Conservation (phyloP, 2,329 filamentous ascomycete species). For the Venturia pyrina region DNA sequence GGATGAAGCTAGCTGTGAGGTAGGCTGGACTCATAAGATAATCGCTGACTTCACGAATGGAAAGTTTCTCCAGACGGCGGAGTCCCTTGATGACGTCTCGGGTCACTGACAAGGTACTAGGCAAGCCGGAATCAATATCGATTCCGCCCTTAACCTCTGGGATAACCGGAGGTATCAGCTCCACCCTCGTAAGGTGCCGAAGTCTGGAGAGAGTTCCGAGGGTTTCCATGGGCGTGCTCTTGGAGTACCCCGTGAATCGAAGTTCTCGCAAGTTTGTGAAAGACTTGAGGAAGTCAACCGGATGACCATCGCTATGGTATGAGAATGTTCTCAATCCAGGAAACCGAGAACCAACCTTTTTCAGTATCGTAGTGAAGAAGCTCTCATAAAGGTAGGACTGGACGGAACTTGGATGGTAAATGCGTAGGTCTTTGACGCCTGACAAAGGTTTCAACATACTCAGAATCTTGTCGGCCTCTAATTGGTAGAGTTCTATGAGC, state of each 20-base stretch:
- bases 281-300: constrained; percentile 6
- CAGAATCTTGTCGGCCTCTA: constrained; percentile 5
- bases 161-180: constrained; percentile 1
- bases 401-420: not conserved
- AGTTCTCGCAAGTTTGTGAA: constrained; percentile 4
- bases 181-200: not conserved
- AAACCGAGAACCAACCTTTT: not conserved
- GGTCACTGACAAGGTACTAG: constrained; percentile 2
- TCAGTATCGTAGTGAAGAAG: constrained; percentile 3
- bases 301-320: constrained; percentile 10
- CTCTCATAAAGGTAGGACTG: constrained; percentile 7
- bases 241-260: constrained; percentile 10
- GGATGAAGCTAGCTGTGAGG: constrained; percentile 5
- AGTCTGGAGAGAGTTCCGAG: constrained; percentile 3
- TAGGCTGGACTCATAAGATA: not conserved
- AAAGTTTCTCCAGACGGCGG: not conserved
- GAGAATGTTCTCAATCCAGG: not conserved
- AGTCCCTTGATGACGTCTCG: constrained; percentile 3
- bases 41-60: constrained; percentile 2
- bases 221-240: constrained; percentile 11
- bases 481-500: constrained; percentile 9
- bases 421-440: constrained; percentile 2
- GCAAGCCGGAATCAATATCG: constrained; percentile 7
- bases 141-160: constrained; percentile 1
- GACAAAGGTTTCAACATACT: not conserved